Conservation (phyloP, 2,329 filamentous ascomycete species). For the Paecilomyces variotii region DNA sequence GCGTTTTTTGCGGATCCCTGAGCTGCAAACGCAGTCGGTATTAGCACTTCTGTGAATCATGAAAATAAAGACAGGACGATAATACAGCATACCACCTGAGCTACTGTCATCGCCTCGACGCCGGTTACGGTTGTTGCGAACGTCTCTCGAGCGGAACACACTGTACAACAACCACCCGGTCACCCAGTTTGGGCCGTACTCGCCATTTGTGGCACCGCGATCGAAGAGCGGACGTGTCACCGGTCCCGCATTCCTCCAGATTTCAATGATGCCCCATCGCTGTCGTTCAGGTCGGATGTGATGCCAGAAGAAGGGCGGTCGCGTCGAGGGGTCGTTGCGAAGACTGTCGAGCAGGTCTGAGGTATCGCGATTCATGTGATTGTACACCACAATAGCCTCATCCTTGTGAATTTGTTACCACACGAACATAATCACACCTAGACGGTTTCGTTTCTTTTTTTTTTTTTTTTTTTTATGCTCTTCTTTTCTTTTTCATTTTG, state of each 20-base stretch:
- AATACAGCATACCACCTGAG: slow-evolving; percentile 8
- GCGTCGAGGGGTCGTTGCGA: slow-evolving; percentile 26
- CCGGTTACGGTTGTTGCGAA: slow-evolving; percentile 39
- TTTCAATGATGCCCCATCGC: slow-evolving; percentile 34
- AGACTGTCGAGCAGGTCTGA: slow-evolving; percentile 34
- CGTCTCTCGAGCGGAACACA: slow-evolving; percentile 40
- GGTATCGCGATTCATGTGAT: slow-evolving; percentile 32
- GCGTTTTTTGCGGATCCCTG: slow-evolving; percentile 15
- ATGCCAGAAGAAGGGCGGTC: slow-evolving; percentile 40
- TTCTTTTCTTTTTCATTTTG: background rate
- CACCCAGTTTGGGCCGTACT: slow-evolving; percentile 41
- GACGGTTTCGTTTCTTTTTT: background rate
- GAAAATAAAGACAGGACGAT: slow-evolving; percentile 6
- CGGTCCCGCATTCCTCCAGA: slow-evolving; percentile 33
- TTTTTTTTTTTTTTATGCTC: background rate
- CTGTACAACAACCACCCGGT: slow-evolving; percentile 40
- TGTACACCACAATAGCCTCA: slow-evolving; percentile 38
- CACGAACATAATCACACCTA: background rate
- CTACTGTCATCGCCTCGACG: slow-evolving; percentile 25
- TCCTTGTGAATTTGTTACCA: slow-evolving; percentile 21
- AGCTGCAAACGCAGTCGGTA: slow-evolving; percentile 5
- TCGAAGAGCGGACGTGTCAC: slow-evolving; percentile 33
- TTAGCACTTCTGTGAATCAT: background rate
- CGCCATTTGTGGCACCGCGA: slow-evolving; percentile 31
- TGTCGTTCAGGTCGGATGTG: slow-evolving; percentile 37